phyloP scores from a whole-genome alignment of 495 filamentous ascomycete species.

The Ramalina intermedia region DNA sequence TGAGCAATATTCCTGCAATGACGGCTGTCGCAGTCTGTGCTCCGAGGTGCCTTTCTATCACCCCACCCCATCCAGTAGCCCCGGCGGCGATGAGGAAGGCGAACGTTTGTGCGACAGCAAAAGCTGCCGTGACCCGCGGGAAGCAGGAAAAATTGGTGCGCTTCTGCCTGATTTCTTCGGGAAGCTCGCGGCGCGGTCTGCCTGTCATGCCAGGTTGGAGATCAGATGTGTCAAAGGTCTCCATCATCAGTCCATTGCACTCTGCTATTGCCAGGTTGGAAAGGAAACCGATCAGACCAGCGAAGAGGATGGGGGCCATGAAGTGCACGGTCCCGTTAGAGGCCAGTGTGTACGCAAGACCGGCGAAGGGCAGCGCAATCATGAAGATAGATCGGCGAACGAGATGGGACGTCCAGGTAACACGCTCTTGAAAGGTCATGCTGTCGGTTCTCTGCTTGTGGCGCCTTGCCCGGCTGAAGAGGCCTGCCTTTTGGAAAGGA shows the following conservation, averaged over 20 bases:
- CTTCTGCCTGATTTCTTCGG: conserved; percentile 33
- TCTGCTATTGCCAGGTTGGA: conserved; percentile 61
- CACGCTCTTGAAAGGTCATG: conserved; percentile 41
- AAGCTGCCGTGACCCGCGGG: conserved; percentile 55
- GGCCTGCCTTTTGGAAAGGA: conserved; percentile 53
- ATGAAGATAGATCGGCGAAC: conserved; percentile 51
- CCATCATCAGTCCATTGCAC: conserved; percentile 65
- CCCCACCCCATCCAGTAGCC: conserved; percentile 47
- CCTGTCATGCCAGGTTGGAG: conserved; percentile 49
- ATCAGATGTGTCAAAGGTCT: conserved; percentile 64
- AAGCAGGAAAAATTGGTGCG: conserved; percentile 53
- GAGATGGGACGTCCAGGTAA: conserved; percentile 54
- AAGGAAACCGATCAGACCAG: conserved; percentile 50
- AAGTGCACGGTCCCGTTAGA: conserved; percentile 43
- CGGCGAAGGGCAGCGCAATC: conserved; percentile 47
- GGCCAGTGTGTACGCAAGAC: conserved; percentile 47
- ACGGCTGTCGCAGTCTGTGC: conserved; percentile 49
- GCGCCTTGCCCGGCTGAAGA: conserved; percentile 47
- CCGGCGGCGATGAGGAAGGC: conserved; percentile 51
- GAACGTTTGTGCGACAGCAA: conserved; percentile 51
- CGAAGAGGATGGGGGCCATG: conserved; percentile 50
- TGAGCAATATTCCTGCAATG: conserved; percentile 44
- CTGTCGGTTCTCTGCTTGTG: conserved; percentile 39
- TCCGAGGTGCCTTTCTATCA: conserved; percentile 45
- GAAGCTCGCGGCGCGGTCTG: conserved; percentile 30